Evolutionary conservation across 2,329 filamentous ascomycete species (phyloP).

Genomic region (Mariannaea sp.): DNA sequence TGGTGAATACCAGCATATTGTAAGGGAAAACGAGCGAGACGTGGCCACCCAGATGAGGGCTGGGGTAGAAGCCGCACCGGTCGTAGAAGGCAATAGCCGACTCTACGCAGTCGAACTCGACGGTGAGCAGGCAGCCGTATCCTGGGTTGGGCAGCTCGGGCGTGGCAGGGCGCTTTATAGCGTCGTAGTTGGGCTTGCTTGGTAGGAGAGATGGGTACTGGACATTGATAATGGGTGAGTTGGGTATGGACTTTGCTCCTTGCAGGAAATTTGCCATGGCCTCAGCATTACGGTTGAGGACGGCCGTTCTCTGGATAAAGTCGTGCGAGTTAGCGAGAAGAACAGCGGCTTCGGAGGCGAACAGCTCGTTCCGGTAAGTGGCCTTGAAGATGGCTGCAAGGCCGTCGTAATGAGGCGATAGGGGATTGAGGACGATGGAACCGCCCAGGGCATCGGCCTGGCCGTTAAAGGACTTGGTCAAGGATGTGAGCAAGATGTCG

Average conservation of each 20-base stretch:
- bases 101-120: slow-evolving; percentile 53
- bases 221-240: slow-evolving; percentile 46
- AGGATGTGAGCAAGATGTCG: slow-evolving; percentile 56
- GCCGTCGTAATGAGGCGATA: slow-evolving; percentile 46
- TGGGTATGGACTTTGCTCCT: slow-evolving; percentile 33
- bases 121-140: slow-evolving; percentile 59
- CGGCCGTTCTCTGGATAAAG: slow-evolving; percentile 47
- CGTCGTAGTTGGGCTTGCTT: slow-evolving; percentile 41
- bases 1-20: slow-evolving; percentile 50
- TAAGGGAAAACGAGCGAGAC: slow-evolving; percentile 56
- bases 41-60: slow-evolving; percentile 60
- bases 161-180: slow-evolving; percentile 45
- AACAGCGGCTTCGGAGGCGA: slow-evolving; percentile 50
- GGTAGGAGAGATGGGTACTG: slow-evolving; percentile 50
- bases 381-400: slow-evolving; percentile 42
- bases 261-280: slow-evolving; percentile 48
- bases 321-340: slow-evolving; percentile 52
- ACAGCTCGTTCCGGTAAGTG: slow-evolving; percentile 51
- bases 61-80: slow-evolving; percentile 52
- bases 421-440: slow-evolving; percentile 54
- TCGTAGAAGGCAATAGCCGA: slow-evolving; percentile 55
- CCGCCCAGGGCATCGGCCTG: slow-evolving; percentile 60
- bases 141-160: slow-evolving; percentile 54
- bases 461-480: slow-evolving; percentile 65
- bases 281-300: slow-evolving; percentile 51